Evolutionary conservation across 345 rosid species (phyloP), one percentile per base, ranked within the genome.

Genomic region (Diplotaxis tenuifolia): DNA sequence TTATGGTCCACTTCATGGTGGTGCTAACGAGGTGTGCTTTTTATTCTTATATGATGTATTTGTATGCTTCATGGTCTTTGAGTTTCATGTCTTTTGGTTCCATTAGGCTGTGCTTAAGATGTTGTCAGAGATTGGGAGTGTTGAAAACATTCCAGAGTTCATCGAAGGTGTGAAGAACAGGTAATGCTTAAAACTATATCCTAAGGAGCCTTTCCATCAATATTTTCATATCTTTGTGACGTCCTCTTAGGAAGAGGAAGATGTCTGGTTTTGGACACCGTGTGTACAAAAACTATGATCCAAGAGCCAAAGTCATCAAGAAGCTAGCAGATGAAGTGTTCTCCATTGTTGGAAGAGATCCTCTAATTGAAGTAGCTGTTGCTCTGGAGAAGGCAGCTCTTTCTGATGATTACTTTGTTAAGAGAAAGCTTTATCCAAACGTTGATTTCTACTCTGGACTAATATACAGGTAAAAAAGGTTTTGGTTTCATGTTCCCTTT

Each of bases 201-300:
- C 12, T 64, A 27, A 63, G 1, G 18, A 50, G 55, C n/a, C 15
- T 63, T 15, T 34, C 27, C 38, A 58, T 49, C 14, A 25, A 6
- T 19, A 19, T 20, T 47, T 20, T 5, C 31, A 34, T 65, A 31
- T 31, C 54, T 21, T 71, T 42, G n/a, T 73, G 21, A 32, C 47
- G 19, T 23, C 40, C 15, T 31, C 40, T 18, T 31, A 95, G 99
- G 86, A 95, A 90, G 81, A 83, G 91, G 80, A 95, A 95, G 85
- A 90, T 95, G 99, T 95, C 97, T n/a, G 99, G 99, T 70, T 95
- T 95, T 83, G 98, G 99, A 28, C 98, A 95, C 76, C 97, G 98
- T 62, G 97, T 95, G 3, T 95, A 95, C 88, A 95, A 92, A 81
- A 95, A 89, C 88, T 95, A 95, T 62, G 98, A 92, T 73, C 99